These are phyloP conservation scores for Lophium mytilinum DNA, from an alignment of 495 filamentous ascomycete species.

Conservation along the genomic window DNA sequence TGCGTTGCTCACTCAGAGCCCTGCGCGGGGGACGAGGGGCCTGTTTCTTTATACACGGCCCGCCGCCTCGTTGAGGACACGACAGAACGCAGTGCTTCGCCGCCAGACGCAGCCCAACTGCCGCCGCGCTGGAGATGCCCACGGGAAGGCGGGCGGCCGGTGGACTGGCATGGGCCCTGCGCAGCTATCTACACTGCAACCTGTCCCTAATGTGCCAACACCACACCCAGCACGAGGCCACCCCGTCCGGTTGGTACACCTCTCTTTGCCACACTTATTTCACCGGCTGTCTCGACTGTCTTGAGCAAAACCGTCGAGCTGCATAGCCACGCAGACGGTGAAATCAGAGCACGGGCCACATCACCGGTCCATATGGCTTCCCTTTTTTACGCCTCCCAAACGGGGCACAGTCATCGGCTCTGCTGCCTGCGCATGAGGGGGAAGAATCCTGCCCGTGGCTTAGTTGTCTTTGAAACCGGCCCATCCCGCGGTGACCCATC, in stretches of 20 bases:
- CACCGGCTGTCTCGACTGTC: conserved; percentile 6
- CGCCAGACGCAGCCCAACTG: neutral
- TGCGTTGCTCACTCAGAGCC: neutral
- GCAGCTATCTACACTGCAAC: conserved; percentile 1
- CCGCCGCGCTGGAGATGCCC: too few species aligned
- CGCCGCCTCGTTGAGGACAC: too few species aligned
- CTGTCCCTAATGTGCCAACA: conserved; percentile 1
- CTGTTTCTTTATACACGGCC: neutral
- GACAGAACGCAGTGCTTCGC: neutral
- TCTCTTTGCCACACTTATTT: conserved; percentile 1
- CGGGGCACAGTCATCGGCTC: neutral
- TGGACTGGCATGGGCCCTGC: neutral
- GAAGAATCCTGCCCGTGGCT: too few species aligned
- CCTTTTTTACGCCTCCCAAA: neutral
- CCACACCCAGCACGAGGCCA: neutral
- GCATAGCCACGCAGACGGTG: conserved; percentile 21
- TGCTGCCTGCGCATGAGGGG: neutral
- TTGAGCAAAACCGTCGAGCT: neutral
- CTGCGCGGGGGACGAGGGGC: neutral
- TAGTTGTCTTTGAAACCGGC: too few species aligned
- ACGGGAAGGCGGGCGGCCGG: too few species aligned
- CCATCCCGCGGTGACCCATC: too few species aligned
- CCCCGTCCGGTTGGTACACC: conserved; percentile 2
- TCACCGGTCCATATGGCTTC: too few species aligned
- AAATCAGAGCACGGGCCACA: neutral